Evolutionary conservation across 1,284 basidiomycete species (phyloP).

Genomic region (Cryptococcus floricola): DNA sequence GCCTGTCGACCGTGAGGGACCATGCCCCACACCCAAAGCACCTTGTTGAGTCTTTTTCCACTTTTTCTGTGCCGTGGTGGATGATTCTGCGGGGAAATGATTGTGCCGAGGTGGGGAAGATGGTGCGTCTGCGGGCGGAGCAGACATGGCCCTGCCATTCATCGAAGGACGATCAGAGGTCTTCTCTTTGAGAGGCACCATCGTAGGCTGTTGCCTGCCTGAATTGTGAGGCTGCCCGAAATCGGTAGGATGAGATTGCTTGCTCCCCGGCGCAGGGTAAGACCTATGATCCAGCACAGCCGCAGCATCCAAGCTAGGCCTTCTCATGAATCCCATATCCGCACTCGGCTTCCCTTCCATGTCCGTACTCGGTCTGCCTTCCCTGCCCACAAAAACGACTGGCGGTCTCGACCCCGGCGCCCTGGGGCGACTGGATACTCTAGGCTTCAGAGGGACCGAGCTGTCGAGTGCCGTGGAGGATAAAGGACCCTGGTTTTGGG

Average conservation of each 20-base stretch:
- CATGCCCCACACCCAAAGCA: conserved; percentile 17
- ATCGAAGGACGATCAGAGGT: background rate
- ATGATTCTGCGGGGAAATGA: conserved; percentile 1
- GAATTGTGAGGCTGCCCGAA: background rate
- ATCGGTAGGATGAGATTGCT: background rate
- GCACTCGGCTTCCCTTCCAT: background rate
- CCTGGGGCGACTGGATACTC: background rate
- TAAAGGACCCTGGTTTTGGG: conserved; percentile 15
- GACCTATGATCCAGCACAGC: background rate
- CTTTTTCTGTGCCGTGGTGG: conserved; percentile 24
- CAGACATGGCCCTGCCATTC: background rate
- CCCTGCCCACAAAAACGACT: background rate
- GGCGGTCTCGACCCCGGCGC: background rate
- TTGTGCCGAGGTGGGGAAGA: background rate
- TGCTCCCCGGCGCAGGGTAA: background rate
- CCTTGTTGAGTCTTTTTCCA: conserved; percentile 27
- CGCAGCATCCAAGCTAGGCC: background rate
- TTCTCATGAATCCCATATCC: background rate
- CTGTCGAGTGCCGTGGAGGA: conserved; percentile 8
- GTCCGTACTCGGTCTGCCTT: background rate
- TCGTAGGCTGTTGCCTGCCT: background rate
- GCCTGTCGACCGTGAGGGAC: conserved; percentile 5
- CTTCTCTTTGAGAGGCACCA: conserved; percentile 2
- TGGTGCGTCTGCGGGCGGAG: background rate
- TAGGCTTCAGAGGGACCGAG: background rate